Percentiles rank a stretch among this genome's conserved stretches.
phyloP scores from a whole-genome alignment of 805 yeast genomes.

The Ogataea kodamae region DNA sequence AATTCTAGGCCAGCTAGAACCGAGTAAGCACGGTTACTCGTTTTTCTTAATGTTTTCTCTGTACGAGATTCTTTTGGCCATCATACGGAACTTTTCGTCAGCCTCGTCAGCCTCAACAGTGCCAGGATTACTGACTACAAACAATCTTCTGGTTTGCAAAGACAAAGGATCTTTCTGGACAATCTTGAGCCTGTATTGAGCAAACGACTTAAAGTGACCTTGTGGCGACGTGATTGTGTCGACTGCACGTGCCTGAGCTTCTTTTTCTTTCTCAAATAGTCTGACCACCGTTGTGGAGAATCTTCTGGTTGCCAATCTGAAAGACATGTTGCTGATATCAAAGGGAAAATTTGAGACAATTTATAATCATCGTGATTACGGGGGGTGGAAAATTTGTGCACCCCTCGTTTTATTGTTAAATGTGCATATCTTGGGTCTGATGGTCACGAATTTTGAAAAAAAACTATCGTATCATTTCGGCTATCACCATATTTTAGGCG shows the following conservation, averaged over 20 bases:
- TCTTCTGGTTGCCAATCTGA: conserved; percentile 14
- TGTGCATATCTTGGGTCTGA: conserved; percentile 5
- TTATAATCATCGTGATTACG: conserved; percentile 1
- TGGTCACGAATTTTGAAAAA: conserved; percentile 16
- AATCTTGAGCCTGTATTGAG: conserved; percentile 29
- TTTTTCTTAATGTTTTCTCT: conserved; percentile 19
- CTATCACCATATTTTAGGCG: conserved; percentile 11
- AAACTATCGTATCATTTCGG: conserved; percentile 7
- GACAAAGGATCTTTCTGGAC: conserved; percentile 28
- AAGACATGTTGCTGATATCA: conserved; percentile 3
- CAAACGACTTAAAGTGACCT: conserved; percentile 26
- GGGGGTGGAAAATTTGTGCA: conserved; percentile 4
- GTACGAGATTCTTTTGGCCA: conserved; percentile 27
- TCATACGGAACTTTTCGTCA: conserved; percentile 20
- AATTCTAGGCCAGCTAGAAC: conserved; percentile 15
- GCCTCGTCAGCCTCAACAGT: conserved; percentile 6
- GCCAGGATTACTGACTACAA: conserved; percentile 10
- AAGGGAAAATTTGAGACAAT: not conserved
- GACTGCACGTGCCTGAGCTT: conserved; percentile 19
- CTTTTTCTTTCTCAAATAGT: conserved; percentile 22
- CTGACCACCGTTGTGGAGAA: conserved; percentile 18
- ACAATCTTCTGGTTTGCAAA: conserved; percentile 25
- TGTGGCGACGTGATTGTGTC: conserved; percentile 11
- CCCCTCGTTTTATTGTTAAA: conserved; percentile 12
- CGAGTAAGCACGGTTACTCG: conserved; percentile 5